Percentiles rank a stretch among this genome's conserved stretches.
Evolutionary conservation across 2,329 filamentous ascomycete genomes (phyloP).

Genomic region (Aspergillus fischeri): DNA sequence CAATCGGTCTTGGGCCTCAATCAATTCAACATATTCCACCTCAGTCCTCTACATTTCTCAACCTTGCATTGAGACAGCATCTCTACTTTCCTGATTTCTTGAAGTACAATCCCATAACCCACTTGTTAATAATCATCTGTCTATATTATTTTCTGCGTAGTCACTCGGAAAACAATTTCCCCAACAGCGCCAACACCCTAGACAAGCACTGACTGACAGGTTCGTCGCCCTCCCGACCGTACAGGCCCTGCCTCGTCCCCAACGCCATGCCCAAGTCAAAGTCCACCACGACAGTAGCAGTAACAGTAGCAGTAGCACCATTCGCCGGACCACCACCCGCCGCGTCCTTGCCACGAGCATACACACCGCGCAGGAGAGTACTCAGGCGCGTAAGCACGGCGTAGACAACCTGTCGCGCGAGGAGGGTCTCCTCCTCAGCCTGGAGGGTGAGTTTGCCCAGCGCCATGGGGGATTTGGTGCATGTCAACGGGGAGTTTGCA

Average conservation of each 20-base stretch:
- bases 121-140: too few relatives aligned
- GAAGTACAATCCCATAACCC: too few relatives aligned
- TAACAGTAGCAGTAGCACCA: background rate
- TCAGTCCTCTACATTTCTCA: too few relatives aligned
- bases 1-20: too few relatives aligned
- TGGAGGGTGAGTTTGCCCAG: conserved; percentile 1
- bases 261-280: too few relatives aligned
- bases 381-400: background rate
- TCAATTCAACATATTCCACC: background rate
- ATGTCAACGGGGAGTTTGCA: background rate
- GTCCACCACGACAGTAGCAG: too few relatives aligned
- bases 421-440: conserved; percentile 1
- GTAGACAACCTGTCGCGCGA: conserved; percentile 1
- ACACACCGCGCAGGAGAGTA: conserved; percentile 1
- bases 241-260: background rate
- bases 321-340: background rate
- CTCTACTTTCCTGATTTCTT: too few relatives aligned
- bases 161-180: background rate
- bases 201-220: conserved; percentile 1
- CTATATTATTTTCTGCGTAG: too few relatives aligned
- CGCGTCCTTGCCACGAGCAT: background rate
- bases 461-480: conserved; percentile 1
- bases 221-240: conserved; percentile 2
- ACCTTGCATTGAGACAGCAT: too few relatives aligned
- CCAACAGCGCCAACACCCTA: conserved; percentile 5